Conservation (phyloP, 305 asterid species). For the Lippia alba region DNA sequence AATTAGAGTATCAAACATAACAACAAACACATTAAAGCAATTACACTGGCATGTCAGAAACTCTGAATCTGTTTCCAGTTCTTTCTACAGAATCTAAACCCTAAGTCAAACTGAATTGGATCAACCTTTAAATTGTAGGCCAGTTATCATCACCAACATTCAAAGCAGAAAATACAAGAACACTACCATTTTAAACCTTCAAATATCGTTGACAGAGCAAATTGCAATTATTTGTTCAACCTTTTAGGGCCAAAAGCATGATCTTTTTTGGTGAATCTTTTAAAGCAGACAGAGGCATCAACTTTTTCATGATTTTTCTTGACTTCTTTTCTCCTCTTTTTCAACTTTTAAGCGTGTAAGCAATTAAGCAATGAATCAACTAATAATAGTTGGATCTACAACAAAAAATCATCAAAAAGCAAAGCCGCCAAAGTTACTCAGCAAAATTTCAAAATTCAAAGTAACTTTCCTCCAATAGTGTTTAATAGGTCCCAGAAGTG, state of each 20-base stretch:
- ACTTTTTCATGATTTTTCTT: not conserved
- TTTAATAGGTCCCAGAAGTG: not conserved
- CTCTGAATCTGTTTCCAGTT: not conserved
- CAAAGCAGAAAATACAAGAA: not conserved
- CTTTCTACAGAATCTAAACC: not conserved
- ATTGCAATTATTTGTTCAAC: not conserved
- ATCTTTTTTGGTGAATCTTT: not conserved
- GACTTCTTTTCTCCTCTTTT: not conserved
- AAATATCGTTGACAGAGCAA: no score
- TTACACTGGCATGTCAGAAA: not conserved
- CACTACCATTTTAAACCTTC: not conserved
- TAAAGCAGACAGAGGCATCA: conserved; percentile 18
- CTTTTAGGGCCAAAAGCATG: conserved; percentile 17
- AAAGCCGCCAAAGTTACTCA: conserved; percentile 5
- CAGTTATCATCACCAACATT: not conserved
- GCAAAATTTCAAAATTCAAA: conserved; percentile 15
- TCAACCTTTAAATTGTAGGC: not conserved
- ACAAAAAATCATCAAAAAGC: not conserved
- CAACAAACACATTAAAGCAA: not conserved
- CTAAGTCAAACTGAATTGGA: conserved; percentile 6
- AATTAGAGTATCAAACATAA: not conserved
- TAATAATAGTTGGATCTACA: conserved; percentile 29
- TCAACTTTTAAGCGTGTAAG: not conserved
- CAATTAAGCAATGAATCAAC: not conserved
- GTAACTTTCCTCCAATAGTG: not conserved